These are phyloP conservation scores for Barnettozyma botsteinii DNA, from an alignment of 805 yeast genomes.

Conservation along the genomic window DNA sequence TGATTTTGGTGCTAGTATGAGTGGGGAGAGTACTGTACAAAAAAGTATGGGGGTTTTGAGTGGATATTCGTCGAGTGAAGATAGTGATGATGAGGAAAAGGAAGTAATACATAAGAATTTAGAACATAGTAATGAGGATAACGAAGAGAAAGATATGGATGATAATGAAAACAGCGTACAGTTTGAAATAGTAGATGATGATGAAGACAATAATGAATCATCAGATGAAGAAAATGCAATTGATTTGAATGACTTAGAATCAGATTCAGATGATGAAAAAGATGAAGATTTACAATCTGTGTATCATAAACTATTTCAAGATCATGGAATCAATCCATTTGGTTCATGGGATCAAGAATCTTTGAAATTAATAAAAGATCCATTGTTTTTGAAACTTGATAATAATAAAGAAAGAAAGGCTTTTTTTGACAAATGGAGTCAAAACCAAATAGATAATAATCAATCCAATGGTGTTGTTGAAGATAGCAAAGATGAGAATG, in stretches of 20 bases:
- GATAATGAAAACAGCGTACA: slow-evolving; percentile 12
- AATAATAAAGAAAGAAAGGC: slow-evolving; percentile 31
- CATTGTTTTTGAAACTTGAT: slow-evolving; percentile 32
- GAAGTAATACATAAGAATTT: neutral
- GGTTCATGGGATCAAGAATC: slow-evolving; percentile 45
- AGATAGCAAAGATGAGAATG: neutral
- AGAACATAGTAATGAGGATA: too few species aligned
- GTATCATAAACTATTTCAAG: slow-evolving; percentile 34
- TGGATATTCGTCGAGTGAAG: slow-evolving; percentile 21
- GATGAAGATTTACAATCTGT: neutral
- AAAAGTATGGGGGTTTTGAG: slow-evolving; percentile 1
- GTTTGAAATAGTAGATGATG: slow-evolving; percentile 13
- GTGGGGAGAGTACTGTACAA: too few species aligned
- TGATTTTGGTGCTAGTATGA: too few species aligned
- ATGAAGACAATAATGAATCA: slow-evolving; percentile 3
- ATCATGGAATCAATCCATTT: slow-evolving; percentile 35
- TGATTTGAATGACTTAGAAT: slow-evolving; percentile 15
- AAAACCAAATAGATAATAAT: slow-evolving; percentile 1
- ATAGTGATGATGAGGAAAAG: slow-evolving; percentile 7
- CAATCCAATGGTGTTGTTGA: neutral
- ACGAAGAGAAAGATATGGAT: neutral
- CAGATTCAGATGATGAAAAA: slow-evolving; percentile 3
- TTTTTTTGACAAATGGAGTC: slow-evolving; percentile 44
- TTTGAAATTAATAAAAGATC: slow-evolving; percentile 35
- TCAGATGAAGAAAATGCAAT: slow-evolving; percentile 23